Conservation (phyloP, 1,139 yeast species). For the Meyerozyma carpophila region DNA sequence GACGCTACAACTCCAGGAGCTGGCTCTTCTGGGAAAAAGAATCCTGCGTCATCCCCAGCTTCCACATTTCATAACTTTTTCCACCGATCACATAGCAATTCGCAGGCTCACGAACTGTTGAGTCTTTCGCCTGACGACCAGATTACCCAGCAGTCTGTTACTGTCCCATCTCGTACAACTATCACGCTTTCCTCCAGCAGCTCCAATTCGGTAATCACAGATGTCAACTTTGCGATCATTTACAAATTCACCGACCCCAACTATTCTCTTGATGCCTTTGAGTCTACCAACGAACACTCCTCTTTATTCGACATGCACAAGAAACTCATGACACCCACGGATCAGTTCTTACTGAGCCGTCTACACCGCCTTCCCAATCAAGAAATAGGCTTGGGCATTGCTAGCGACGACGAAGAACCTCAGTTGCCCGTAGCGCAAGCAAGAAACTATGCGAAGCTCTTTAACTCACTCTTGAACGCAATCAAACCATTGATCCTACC, state of each 20-base stretch:
- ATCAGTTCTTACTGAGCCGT: conserved; percentile 29
- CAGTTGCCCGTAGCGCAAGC: conserved; percentile 7
- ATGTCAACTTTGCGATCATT: conserved; percentile 27
- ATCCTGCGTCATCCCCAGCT: conserved; percentile 30
- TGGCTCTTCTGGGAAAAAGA: conserved; percentile 13
- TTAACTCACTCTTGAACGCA: conserved; percentile 16
- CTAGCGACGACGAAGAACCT: conserved; percentile 6
- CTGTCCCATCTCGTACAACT: conserved; percentile 16
- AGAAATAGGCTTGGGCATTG: conserved; percentile 23
- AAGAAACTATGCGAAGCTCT: conserved; percentile 19
- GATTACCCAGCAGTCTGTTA: conserved; percentile 10
- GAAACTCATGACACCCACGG: conserved; percentile 35
- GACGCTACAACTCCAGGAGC: conserved; percentile 9
- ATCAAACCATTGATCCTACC: conserved; percentile 20
- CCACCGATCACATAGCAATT: conserved; percentile 22
- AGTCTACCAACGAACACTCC: conserved; percentile 16
- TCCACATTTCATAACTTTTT: conserved; percentile 32
- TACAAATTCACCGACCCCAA: conserved; percentile 38
- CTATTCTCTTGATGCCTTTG: conserved; percentile 20
- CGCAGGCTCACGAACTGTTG: conserved; percentile 8
- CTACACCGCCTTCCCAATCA: conserved; percentile 12
- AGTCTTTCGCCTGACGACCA: conserved; percentile 10
- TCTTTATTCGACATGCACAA: conserved; percentile 30
- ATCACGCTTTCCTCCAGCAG: conserved; percentile 36
- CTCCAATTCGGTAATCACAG: conserved; percentile 36